Evolutionary conservation across 805 yeast species (phyloP), one percentile per base, ranked within the genome.

Genomic region (Candida verbasci): DNA sequence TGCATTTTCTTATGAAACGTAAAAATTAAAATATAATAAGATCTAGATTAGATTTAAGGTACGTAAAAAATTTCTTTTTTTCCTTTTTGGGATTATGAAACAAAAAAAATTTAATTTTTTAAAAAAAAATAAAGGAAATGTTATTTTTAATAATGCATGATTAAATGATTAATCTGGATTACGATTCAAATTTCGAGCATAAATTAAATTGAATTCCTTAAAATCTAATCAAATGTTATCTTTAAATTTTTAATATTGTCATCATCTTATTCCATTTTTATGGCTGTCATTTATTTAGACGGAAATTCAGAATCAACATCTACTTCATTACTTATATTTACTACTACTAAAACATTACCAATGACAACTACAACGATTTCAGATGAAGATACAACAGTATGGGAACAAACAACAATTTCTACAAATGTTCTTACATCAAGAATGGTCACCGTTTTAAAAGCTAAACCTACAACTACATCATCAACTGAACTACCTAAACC

Each of bases 271-370:
- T 20, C 22, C 22, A 20, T 20, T 20, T 20, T 6, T 20, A 20
- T 20, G 22, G 22, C 22, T 6, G 9, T 20, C 9, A 20, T 6
- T 20, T 20, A 20, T 20, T 9, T 20, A 20, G 9, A 20, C 22
- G 22, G 9, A 20, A 9, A 20, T 20, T 6, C 9, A 20, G 22
- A 20, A 20, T 9, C 16, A 30, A 31, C 34, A 16, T 23, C 34
- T 7, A 31, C 34, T 12, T 31, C 34, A 17, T n/a, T 23, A 3
- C 16, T 31, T 24, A 23, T 17, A 9, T 7, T 31, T 5, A 31
- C 34, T 4, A 23, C 11, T 12, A 31, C 34, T 11, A 31, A 28
- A 4, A 31, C 28, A 3, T 22, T 31, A 24, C 28, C 34, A 31
- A 24, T 16, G 15, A 23, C 34, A 11, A 25, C 28, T 12, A 25